Percentiles rank a stretch among this genome's conserved stretches.
phyloP scores from a whole-genome alignment of 2,329 filamentous ascomycete genomes.

The Pyricularia pennisetigena region DNA sequence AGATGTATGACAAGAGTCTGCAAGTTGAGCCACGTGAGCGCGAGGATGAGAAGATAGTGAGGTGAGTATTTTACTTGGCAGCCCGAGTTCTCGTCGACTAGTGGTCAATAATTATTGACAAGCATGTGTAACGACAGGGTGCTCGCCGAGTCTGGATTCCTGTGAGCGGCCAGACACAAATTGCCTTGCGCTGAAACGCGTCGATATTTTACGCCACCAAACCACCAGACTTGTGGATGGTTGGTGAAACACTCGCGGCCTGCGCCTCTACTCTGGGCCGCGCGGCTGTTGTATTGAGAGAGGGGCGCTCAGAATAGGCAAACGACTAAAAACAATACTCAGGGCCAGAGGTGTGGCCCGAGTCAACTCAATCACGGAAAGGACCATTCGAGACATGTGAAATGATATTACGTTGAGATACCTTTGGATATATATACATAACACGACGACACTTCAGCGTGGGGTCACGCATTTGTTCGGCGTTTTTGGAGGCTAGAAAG shows the following conservation, averaged over 20 bases:
- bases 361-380: not conserved
- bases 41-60: conserved; percentile 99
- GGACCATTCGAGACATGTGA: not conserved
- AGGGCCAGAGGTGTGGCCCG: not conserved
- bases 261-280: not conserved
- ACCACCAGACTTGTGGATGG: not conserved
- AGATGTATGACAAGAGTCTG: conserved; percentile 98
- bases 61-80: conserved; percentile 41
- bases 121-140: conserved; percentile 13
- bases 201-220: not conserved
- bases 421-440: not conserved
- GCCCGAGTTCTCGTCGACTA: not conserved
- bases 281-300: not conserved
- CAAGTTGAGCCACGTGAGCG: conserved; percentile 88
- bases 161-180: conserved; percentile 12
- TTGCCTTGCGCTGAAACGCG: not conserved
- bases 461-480: not conserved
- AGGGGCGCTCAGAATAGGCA: not conserved
- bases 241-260: not conserved
- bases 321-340: not conserved
- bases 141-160: conserved; percentile 23
- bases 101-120: conserved; percentile 1
- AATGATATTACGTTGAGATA: not conserved
- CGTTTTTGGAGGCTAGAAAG: not conserved
- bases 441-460: not conserved